A percentile compares a stretch with the other conserved stretches of the same genome.
Evolutionary conservation across 345 rosid species (phyloP).

Genomic region (Eucalyptus sp.): DNA sequence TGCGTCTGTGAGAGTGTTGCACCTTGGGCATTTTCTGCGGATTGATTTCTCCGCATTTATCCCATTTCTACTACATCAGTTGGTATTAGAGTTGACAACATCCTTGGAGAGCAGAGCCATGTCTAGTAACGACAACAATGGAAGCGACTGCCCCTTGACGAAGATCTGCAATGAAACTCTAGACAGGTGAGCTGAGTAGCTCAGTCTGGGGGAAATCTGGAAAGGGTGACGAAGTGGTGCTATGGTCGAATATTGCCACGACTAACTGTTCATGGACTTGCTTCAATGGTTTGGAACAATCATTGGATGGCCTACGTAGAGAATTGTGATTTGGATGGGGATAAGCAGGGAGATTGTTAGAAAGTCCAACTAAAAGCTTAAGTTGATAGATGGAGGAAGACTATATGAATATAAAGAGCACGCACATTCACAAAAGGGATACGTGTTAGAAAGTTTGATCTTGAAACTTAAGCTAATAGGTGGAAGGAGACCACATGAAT

Average conservation of each 20-base stretch:
- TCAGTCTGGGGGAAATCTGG: not conserved
- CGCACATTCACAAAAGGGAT: not conserved
- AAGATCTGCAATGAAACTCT: not conserved
- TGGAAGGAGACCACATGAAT: not conserved
- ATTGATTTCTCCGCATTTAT: not conserved
- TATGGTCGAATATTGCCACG: not conserved
- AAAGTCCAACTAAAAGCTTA: not conserved
- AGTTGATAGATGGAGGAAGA: not conserved
- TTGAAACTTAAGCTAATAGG: not conserved
- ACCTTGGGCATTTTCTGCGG: not conserved
- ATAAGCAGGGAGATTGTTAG: not conserved
- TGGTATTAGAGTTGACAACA: not conserved
- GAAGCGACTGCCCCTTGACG: not conserved
- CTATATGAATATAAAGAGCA: not conserved
- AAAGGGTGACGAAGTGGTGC: not conserved
- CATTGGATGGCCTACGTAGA: not conserved
- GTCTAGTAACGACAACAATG: not conserved
- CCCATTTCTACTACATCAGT: not conserved
- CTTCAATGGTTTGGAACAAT: not conserved
- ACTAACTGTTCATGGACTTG: not conserved
- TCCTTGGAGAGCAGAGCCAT: not conserved
- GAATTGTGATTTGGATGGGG: not conserved
- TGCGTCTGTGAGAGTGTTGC: not conserved
- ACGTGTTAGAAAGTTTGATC: not conserved
- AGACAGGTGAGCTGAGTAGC: not conserved